Evolutionary conservation across 306 rosid species (phyloP).

Genomic region (Gleditsia sinensis): DNA sequence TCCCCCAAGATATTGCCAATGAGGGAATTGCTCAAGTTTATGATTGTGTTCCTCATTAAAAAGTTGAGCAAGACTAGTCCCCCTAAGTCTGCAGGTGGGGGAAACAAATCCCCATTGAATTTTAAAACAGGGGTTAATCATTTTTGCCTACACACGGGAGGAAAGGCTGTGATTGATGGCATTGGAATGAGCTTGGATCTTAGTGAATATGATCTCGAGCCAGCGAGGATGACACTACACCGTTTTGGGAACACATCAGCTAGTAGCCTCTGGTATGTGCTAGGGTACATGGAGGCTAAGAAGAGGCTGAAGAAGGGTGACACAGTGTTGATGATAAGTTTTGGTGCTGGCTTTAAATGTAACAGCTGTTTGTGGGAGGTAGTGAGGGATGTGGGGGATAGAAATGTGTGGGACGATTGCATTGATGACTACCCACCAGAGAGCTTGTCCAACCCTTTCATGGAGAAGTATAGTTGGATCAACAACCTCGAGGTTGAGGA

Average conservation of each 20-base stretch:
- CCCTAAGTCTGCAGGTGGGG: not conserved
- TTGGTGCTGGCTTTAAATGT: conserved; percentile 97
- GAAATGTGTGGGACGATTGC: conserved; percentile 78
- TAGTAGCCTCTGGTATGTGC: conserved; percentile 82
- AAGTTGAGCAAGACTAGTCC: conserved; percentile 30
- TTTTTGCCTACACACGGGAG: conserved; percentile 86
- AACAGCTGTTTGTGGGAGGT: conserved; percentile 91
- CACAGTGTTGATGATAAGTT: conserved; percentile 80
- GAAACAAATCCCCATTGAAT: conserved; percentile 47
- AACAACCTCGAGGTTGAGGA: conserved; percentile 53
- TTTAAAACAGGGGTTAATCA: conserved; percentile 76
- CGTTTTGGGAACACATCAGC: conserved; percentile 93
- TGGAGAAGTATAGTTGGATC: conserved; percentile 79
- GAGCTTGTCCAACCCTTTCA: conserved; percentile 62
- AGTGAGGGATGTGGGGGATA: conserved; percentile 55
- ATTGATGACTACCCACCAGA: conserved; percentile 68
- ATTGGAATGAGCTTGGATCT: conserved; percentile 69
- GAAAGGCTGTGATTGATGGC: conserved; percentile 91
- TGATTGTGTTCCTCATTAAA: conserved; percentile 31
- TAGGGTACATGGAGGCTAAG: conserved; percentile 92
- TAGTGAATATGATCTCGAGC: conserved; percentile 70
- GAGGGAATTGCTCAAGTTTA: conserved; percentile 61
- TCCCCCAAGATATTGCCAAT: conserved; percentile 77
- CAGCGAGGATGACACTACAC: conserved; percentile 92
- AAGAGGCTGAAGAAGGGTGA: conserved; percentile 72